These are phyloP conservation scores for Trametes meyenii DNA, from an alignment of 768 basidiomycete species.

Conservation along the genomic window DNA sequence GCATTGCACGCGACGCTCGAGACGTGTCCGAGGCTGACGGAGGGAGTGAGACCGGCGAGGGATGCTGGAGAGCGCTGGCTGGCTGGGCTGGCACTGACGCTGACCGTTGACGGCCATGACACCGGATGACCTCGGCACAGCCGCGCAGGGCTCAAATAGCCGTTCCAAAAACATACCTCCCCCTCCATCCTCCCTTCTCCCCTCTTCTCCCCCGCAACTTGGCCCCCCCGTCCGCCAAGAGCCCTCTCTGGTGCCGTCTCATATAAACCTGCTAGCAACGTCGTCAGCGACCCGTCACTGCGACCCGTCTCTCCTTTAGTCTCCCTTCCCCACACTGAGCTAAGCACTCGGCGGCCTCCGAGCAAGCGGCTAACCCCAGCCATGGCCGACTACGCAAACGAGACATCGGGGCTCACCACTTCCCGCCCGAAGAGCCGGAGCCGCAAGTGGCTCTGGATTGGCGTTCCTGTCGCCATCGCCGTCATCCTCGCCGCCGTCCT, in stretches of 20 bases:
- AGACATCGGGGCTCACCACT: conserved; percentile 70
- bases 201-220: background rate
- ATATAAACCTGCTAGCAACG: conserved; percentile 1
- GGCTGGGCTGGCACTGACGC: background rate
- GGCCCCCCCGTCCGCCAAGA: background rate
- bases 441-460: conserved; percentile 77
- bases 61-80: background rate
- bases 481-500: conserved; percentile 69
- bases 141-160: conserved; percentile 11
- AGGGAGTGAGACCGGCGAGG: background rate
- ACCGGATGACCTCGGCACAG: conserved; percentile 8
- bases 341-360: conserved; percentile 16
- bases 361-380: conserved; percentile 38
- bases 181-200: background rate
- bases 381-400: conserved; percentile 67
- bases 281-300: conserved; percentile 5
- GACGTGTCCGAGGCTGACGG: conserved; percentile 8
- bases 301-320: conserved; percentile 19
- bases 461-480: conserved; percentile 65
- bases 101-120: background rate
- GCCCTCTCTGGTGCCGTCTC: background rate
- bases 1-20: background rate
- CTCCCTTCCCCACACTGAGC: background rate
- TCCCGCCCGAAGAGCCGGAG: conserved; percentile 54
- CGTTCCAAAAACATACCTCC: conserved; percentile 15